phyloP scores from a whole-genome alignment of 2,329 filamentous ascomycete species.

The Verticillium dahliae region DNA sequence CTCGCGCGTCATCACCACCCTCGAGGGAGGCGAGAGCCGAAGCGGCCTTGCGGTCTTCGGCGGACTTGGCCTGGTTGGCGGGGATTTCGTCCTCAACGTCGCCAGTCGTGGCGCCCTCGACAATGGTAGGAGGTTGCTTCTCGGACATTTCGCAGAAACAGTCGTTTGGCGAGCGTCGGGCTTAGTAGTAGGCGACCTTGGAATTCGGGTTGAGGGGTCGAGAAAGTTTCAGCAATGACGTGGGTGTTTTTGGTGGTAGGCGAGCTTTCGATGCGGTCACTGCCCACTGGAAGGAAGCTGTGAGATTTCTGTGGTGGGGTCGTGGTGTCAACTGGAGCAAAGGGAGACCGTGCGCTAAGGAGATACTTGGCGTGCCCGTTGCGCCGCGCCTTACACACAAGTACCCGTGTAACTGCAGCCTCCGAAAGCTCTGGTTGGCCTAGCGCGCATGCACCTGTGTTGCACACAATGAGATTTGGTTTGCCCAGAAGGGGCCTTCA shows the following conservation, averaged over 20 bases:
- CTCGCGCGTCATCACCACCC: conserved; percentile 37
- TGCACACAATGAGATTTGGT: not conserved
- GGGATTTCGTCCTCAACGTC: conserved; percentile 52
- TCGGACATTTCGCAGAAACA: conserved; percentile 43
- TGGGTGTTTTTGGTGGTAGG: not conserved
- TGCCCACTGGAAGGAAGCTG: not conserved
- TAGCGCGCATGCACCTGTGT: not conserved
- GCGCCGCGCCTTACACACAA: not conserved
- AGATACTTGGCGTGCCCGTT: not conserved
- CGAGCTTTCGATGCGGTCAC: not conserved
- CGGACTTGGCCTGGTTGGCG: conserved; percentile 48
- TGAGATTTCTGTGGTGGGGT: not conserved
- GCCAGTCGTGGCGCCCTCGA: conserved; percentile 53
- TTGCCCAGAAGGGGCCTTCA: not conserved
- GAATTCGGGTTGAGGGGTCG: not conserved
- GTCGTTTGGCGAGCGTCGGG: not conserved
- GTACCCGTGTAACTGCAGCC: not conserved
- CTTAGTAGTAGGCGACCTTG: not conserved
- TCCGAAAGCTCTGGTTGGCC: not conserved
- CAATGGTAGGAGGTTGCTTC: conserved; percentile 50
- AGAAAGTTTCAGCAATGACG: not conserved
- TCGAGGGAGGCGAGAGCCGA: conserved; percentile 68
- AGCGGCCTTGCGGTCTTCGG: conserved; percentile 72
- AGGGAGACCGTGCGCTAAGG: not conserved
- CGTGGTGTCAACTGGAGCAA: not conserved